Base-by-base conservation (phyloP, 148 eudicot species). In the Rhododendron griersonianum region DNA sequence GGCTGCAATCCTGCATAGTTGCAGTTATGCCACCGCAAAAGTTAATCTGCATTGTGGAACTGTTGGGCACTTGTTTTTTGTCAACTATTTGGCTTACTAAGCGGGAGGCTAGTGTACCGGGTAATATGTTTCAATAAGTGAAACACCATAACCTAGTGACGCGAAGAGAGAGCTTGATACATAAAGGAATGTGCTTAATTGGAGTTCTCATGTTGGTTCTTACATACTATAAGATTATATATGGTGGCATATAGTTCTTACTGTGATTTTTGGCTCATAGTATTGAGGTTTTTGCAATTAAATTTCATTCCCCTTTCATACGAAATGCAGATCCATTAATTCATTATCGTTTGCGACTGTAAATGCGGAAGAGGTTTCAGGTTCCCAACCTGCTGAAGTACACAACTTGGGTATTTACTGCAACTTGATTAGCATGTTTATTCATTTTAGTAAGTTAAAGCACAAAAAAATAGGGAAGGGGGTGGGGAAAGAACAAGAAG, bases 381-480 rank as follows among this genome's bases (percentile, higher is more conserved):
- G 96, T 45, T 93, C 95, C 30, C 89, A 89, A 82, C 98, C 98
- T 75, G 99, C 96, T 87, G 93, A 97, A 95, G 99, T 97, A 80
- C 91, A 89, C 45, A 97, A 95, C 84, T 91, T 97, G 86, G 98
- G 99, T 97, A 93, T 59, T 59, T 67, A 48, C 53, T 59, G 1
- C 67, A 67, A 74, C 77, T 78, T 84, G n/a, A 63, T 81, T 74
- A 30, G 16, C 69, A 50, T 83, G 18, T 25, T 79, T 63, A n/a
- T 51, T 51, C 55, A 13, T 39, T 69, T 23, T 59, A 59, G n/a
- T 59, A 21, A 59, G n/a, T 59, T 59, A 59, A 59, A 59, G n/a
- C n/a, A 19, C n/a, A 2, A 59, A 59, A 57, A 59, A 51, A 51
- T 13, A 51, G 55, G 55, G 55, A 3, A 13, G 55, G 55, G 15